phyloP scores from a whole-genome alignment of 495 filamentous ascomycete species.

The Xylaria cubensis region DNA sequence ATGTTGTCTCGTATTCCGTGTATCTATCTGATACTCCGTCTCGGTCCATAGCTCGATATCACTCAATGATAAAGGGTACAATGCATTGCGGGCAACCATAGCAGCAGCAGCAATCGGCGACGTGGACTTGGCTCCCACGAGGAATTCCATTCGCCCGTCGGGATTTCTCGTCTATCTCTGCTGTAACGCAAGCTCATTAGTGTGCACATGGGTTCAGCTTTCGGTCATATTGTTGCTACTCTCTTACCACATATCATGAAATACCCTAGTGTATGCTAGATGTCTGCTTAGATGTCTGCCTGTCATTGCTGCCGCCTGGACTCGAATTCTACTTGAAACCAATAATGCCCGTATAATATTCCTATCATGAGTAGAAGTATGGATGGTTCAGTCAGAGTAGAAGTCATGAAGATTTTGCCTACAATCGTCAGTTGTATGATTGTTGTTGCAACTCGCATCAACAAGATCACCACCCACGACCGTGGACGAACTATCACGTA shows the following conservation, averaged over 20 bases:
- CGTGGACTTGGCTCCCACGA: background rate
- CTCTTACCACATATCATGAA: background rate
- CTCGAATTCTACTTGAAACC: background rate
- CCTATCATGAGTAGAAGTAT: background rate
- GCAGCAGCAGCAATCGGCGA: slow-evolving; percentile 7
- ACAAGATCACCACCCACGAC: background rate
- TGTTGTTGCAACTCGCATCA: background rate
- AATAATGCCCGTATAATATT: background rate
- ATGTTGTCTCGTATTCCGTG: slow-evolving; percentile 19
- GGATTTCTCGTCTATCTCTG: background rate
- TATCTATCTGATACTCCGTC: slow-evolving; percentile 7
- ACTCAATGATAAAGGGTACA: background rate
- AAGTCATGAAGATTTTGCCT: background rate
- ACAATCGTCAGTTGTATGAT: background rate
- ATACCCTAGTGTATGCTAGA: background rate
- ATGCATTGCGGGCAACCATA: too few species aligned
- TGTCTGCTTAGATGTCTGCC: background rate
- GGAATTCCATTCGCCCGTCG: background rate
- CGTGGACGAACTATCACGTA: background rate
- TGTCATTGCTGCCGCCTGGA: background rate
- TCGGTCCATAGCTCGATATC: slow-evolving; percentile 1
- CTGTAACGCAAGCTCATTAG: background rate
- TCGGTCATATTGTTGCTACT: slow-evolving; percentile 5
- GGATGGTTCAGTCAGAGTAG: background rate
- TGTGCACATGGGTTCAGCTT: background rate